phyloP scores from a whole-genome alignment of 1,284 basidiomycete genomes.

The Earliella scabrosa region DNA sequence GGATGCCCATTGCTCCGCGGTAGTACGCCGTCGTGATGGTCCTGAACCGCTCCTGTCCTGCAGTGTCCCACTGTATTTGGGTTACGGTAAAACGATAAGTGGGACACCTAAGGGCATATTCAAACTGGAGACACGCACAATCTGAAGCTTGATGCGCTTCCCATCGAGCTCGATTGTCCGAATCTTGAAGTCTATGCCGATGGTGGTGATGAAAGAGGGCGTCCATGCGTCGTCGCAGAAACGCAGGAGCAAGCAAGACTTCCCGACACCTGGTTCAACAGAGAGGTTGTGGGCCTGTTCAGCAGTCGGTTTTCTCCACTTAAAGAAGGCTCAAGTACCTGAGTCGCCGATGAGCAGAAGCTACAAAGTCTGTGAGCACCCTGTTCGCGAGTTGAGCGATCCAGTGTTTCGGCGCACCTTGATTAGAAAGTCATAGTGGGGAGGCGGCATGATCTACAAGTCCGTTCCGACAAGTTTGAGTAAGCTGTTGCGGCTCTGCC shows the following conservation, averaged over 20 bases:
- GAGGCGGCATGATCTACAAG: conserved; percentile 68
- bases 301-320: neutral
- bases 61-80: conserved; percentile 88
- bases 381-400: conserved; percentile 8
- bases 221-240: conserved; percentile 99
- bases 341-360: conserved; percentile 97
- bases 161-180: conserved; percentile 96
- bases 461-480: neutral
- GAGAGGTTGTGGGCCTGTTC: conserved; percentile 3
- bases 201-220: conserved; percentile 99
- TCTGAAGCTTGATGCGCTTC: conserved; percentile 96
- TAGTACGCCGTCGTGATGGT: conserved; percentile 99
- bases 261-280: conserved; percentile 81
- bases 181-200: conserved; percentile 97
- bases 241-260: conserved; percentile 96
- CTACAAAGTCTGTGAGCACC: conserved; percentile 42
- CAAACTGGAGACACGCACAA: conserved; percentile 56
- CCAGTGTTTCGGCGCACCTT: conserved; percentile 55
- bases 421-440: conserved; percentile 92
- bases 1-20: conserved; percentile 98
- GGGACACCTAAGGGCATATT: conserved; percentile 16
- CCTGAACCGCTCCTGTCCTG: conserved; percentile 98
- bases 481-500: neutral
- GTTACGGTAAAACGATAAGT: neutral
- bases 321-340: conserved; percentile 44